Conservation (phyloP, 176 grass and related monocot genomes). For the Bromus sterilis region DNA sequence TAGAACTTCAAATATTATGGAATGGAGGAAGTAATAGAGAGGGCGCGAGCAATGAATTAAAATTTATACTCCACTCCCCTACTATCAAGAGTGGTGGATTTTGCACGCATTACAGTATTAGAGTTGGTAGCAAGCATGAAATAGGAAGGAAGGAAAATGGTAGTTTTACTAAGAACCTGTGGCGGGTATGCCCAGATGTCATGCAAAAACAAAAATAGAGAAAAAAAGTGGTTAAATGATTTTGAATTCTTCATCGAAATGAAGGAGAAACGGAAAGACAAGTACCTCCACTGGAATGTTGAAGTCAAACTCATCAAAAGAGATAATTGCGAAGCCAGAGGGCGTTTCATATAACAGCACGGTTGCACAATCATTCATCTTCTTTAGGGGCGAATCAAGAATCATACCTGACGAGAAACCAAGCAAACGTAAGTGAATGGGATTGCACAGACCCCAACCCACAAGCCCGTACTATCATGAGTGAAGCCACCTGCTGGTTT, state of each 20-base stretch:
- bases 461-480: no score
- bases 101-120: neutral
- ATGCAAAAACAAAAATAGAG: neutral
- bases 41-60: neutral
- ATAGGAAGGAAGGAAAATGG: neutral
- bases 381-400: neutral
- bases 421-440: neutral
- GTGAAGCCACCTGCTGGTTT: no score
- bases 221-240: neutral
- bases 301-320: neutral
- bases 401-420: neutral
- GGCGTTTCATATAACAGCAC: neutral
- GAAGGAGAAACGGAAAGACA: neutral
- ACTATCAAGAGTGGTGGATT: neutral
- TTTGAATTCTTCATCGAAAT: neutral
- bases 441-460: no score
- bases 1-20: no score
- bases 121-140: neutral
- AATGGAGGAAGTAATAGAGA: no score
- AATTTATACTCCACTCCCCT: neutral
- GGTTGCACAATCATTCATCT: neutral
- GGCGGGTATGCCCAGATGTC: neutral
- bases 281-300: neutral
- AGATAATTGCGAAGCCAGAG: neutral
- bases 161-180: neutral